Percentiles rank a stretch among this genome's conserved stretches.
Evolutionary conservation across 495 filamentous ascomycete genomes (phyloP).

Genomic region (Penicillium mononematosum): DNA sequence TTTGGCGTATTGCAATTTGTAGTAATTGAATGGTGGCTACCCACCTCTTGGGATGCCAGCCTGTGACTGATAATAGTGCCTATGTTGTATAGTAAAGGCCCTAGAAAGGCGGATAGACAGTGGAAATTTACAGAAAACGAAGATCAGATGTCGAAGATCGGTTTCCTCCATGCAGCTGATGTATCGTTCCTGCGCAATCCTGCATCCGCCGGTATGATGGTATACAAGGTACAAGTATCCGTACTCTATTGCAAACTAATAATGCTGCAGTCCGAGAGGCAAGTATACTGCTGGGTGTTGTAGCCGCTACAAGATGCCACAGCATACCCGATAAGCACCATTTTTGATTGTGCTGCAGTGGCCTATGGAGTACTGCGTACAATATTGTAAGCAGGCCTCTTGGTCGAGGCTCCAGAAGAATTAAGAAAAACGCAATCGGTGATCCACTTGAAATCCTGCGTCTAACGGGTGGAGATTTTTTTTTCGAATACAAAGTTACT

Average conservation of each 20-base stretch:
- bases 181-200: slow-evolving; percentile 27
- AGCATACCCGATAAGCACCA: not conserved
- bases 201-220: slow-evolving; percentile 4
- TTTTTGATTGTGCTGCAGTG: not conserved
- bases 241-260: slow-evolving; percentile 1
- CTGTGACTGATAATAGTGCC: not conserved
- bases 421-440: slow-evolving; percentile 20
- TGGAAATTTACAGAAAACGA: not conserved
- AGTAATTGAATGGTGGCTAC: not conserved
- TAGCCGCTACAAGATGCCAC: slow-evolving; percentile 5
- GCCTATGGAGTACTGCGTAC: slow-evolving; percentile 11
- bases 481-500: slow-evolving; percentile 18
- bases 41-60: not conserved
- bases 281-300: not conserved
- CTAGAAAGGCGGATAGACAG: not conserved
- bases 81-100: not conserved
- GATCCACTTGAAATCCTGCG: slow-evolving; percentile 28
- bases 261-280: not conserved
- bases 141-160: slow-evolving; percentile 7
- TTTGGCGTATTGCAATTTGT: slow-evolving; percentile 11
- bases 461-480: slow-evolving; percentile 26
- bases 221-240: slow-evolving; percentile 9
- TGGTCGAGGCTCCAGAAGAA: slow-evolving; percentile 22
- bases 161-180: slow-evolving; percentile 20
- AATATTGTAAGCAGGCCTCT: slow-evolving; percentile 1